Base-by-base conservation (phyloP, 129 eudicot species). In the Ambrosia artemisiifolia region DNA sequence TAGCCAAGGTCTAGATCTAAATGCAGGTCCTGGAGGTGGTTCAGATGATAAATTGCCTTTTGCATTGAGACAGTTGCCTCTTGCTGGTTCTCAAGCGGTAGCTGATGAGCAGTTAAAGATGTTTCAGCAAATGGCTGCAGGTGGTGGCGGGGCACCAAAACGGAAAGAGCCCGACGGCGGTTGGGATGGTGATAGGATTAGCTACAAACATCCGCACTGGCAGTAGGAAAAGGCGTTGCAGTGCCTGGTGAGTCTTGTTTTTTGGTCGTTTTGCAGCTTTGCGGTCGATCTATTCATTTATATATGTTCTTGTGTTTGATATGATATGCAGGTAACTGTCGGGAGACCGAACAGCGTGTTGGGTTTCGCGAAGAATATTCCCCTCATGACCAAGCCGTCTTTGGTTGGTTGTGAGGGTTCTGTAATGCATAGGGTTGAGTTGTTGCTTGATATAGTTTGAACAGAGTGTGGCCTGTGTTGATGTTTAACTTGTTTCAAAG, bases 141-240 rank as follows among this genome's bases (percentile, higher is more conserved):
- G 96, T 65, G 42, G 79, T 40, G 72, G 73, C 5, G 88, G 93
- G 34, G 60, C 83, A 59, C 13, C 83, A 63, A 93, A 87, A 79
- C 84, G 98, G 79, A 89, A 84, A 72, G 98, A 93, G 75, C 95
- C 95, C 2, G 87, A 83, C 5, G 90, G 85, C 13, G 95, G 96
- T 7, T 83, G 88, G 85, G 88, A 86, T 13, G 79, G 71, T 16
- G 98, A 85, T 54, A 82, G 78, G 66, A 55, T 84, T 69, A 85
- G 85, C 76, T 75, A 60, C 81, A 92, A 85, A 79, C 96, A 85
- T 67, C 69, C 86, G 16, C 79, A 91, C 11, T 86, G 91, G 96
- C 91, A 80, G 78, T 88, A 79, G 82, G 65, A 36, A 43, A 48
- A 24, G 46, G 9, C 18, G 17, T 47, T 60, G 40, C 59, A 49